phyloP scores from a whole-genome alignment of 2,329 filamentous ascomycete species.

The Purpureocillium takamizusanense region DNA sequence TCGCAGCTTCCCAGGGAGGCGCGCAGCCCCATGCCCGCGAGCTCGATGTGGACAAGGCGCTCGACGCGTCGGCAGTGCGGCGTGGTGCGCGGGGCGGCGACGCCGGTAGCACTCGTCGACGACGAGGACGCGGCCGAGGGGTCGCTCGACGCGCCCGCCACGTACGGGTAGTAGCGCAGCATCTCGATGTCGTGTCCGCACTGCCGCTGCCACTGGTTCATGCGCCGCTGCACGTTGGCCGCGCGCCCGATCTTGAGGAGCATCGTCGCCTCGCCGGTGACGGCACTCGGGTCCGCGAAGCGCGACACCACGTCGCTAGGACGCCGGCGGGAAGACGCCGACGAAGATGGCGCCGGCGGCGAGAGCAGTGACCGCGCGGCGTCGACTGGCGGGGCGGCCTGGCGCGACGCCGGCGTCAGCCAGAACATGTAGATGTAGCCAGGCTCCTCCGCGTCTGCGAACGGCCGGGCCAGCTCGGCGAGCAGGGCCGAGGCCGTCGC shows the following conservation, averaged over 20 bases:
- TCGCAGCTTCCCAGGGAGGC: slow-evolving; percentile 52
- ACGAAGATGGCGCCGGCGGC: slow-evolving; percentile 31
- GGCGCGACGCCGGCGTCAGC: slow-evolving; percentile 60
- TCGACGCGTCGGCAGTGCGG: slow-evolving; percentile 84
- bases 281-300: slow-evolving; percentile 29
- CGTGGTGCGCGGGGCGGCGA: slow-evolving; percentile 53
- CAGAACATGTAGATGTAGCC: slow-evolving; percentile 99
- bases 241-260: slow-evolving; percentile 59
- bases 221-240: slow-evolving; percentile 77
- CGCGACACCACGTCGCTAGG: slow-evolving; percentile 46
- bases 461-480: slow-evolving; percentile 65
- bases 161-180: slow-evolving; percentile 85
- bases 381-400: slow-evolving; percentile 45
- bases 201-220: slow-evolving; percentile 90
- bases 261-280: slow-evolving; percentile 45
- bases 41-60: slow-evolving; percentile 80
- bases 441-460: slow-evolving; percentile 58
- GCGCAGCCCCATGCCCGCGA: slow-evolving; percentile 53
- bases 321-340: slow-evolving; percentile 25
- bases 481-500: slow-evolving; percentile 62
- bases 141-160: slow-evolving; percentile 35
- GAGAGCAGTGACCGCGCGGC: slow-evolving; percentile 50
- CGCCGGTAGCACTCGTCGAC: no score
- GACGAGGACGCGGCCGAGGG: slow-evolving; percentile 15
- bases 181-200: slow-evolving; percentile 85